Base-by-base conservation (phyloP, 441 rosid genomes). In the Adansonia madagascariensis region DNA sequence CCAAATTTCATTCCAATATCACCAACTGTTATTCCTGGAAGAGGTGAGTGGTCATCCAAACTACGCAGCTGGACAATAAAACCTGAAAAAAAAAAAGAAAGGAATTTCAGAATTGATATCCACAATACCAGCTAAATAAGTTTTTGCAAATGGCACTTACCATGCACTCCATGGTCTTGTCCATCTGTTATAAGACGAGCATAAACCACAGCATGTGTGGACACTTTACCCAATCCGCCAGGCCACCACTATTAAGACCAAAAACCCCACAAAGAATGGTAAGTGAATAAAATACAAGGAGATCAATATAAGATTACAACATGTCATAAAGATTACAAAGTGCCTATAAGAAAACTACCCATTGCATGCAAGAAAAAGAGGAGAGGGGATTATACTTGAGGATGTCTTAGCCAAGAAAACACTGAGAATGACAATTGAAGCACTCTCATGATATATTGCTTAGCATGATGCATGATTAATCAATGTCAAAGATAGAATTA, bases 1-100 rank as follows among this genome's bases (percentile, higher is more conserved):
- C 99, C 99, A 78, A 95, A 90, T 79, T 95, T 95, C 79, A 88
- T 88, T 73, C 99, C 99, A 57, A 95, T 92, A 84, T 95, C 99
- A 72, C 98, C 98, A 79, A 92, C 78, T 12, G 91, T 91, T 67
- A 95, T 87, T 76, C 97, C 95, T 4, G 97, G 95, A 78, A 95
- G 97, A 85, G 99, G 98, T 82, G 84, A 87, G 86, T 93, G 98
- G 84, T 95, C 99, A 46, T 93, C 97, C 86, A 92, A 79, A 87
- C 91, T 91, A 59, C 99, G 90, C 31, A 95, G 90, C 89, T 92
- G 99, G 82, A 95, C 94, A 43, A 93, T 93, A 64, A 91, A 95
- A 65, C 98, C 99, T 95, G 87, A 31, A 9, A 6, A n/a, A n/a
- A 53, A 59, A 83, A 62, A 87, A 66, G 52, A 15, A n/a, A 14